Conservation (phyloP, 257 asterid genomes). For the Linderniella brevidens region DNA sequence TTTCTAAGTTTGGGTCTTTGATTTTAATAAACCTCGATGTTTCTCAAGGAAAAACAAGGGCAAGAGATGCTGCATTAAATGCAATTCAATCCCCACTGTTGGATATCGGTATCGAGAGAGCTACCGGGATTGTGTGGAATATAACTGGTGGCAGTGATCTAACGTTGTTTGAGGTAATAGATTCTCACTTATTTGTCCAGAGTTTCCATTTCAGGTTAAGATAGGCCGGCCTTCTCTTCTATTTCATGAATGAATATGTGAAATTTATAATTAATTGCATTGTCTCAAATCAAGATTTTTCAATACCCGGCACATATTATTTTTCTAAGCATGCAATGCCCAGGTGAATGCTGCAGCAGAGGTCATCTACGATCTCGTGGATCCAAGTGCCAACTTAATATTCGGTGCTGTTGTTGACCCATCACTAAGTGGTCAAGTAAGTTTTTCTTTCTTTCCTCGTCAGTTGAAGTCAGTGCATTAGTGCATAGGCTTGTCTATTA, state of each 20-base stretch:
- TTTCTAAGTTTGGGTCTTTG: background rate
- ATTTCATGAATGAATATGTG: too few species aligned
- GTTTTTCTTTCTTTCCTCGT: constrained; percentile 5
- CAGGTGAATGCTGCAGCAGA: constrained; percentile 98
- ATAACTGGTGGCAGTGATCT: constrained; percentile 94
- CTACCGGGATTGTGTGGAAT: constrained; percentile 98
- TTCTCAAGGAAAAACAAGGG: constrained; percentile 70
- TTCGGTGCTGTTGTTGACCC: constrained; percentile 97
- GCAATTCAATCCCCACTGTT: constrained; percentile 93
- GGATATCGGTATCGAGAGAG: constrained; percentile 95
- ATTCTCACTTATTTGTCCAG: background rate
- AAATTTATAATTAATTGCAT: too few species aligned
- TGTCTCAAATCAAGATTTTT: too few species aligned
- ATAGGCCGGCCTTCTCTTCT: too few species aligned
- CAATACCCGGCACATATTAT: too few species aligned
- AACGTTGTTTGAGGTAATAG: constrained; percentile 77
- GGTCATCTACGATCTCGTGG: constrained; percentile 97
- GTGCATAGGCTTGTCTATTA: too few species aligned
- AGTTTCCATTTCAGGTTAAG: too few species aligned
- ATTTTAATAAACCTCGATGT: background rate
- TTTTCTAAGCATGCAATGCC: too few species aligned
- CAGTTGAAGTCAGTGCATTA: too few species aligned
- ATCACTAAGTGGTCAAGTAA: constrained; percentile 80
- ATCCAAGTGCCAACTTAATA: constrained; percentile 92
- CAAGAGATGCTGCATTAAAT: constrained; percentile 94